Evolutionary conservation across 495 filamentous ascomycete genomes (phyloP), one percentile per base, ranked within the genome.

Genomic region (Penicillium maclennaniae): DNA sequence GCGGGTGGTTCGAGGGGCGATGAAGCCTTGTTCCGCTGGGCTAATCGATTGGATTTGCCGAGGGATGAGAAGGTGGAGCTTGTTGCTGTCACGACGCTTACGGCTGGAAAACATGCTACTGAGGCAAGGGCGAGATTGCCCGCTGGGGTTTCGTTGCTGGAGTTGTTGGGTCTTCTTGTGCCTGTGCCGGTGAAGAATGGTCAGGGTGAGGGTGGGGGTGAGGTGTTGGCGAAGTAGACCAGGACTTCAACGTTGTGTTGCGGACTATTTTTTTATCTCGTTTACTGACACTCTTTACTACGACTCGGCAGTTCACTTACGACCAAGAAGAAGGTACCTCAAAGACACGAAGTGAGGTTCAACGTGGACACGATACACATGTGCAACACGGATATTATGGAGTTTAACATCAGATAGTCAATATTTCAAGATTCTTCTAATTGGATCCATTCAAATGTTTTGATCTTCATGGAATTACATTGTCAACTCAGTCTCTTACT

Each of bases 1-100:
- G 78, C 86, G 34, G 91, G 91, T 37, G 86, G 92, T 57, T 83
- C 88, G 20, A 82, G 90, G 8, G 88, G 89, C 49, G 88, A 92
- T 57, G 90, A 96, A 57, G 82, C 86, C 50, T 78, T 93, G 45
- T 96, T 91, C 68, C 85, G 82, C 28, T 96, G 90, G 91, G 91
- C 90, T 16, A 91, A 93, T 71, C 64, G 76, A 9, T 65, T 92
- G 23, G 70, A 19, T 27, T 19, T 21, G 36, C 12, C 37, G 14
- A 40, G 16, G 38, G 17, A 15, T 67, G 67, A 1, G 62, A 62
- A 16, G 63, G 69, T 34, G 14, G 8, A 4, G n/a, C 53, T 55
- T 4, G 73, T 87, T 17, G 27, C 45, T 43, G 85, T 92, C 6
- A 80, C 80, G 16, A 92, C 87, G 6, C 85, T 93, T 20, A 87